Evolutionary conservation across 2,329 filamentous ascomycete genomes (phyloP).

Genomic region (Trichoderma simmonsii): DNA sequence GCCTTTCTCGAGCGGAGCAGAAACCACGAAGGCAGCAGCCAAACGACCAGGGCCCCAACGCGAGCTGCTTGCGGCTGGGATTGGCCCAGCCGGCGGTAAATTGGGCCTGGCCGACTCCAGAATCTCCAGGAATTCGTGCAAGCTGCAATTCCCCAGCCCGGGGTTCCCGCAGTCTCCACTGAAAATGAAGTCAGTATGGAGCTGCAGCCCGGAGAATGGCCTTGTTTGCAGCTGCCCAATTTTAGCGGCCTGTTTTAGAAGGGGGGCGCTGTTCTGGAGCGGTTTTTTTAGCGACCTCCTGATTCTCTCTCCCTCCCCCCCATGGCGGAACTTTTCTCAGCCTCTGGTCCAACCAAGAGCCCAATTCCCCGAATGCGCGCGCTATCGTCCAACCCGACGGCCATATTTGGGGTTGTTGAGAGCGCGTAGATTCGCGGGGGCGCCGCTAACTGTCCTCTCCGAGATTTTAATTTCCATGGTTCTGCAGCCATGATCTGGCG

Average conservation of each 20-base stretch:
- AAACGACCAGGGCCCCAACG: constrained; percentile 2
- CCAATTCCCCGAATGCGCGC: background rate
- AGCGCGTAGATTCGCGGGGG: constrained; percentile 7
- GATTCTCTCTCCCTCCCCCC: background rate
- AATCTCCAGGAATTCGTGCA: constrained; percentile 17
- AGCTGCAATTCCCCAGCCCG: constrained; percentile 17
- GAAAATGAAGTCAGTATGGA: constrained; percentile 18
- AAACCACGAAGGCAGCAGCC: constrained; percentile 17
- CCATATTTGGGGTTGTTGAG: background rate
- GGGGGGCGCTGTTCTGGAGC: background rate
- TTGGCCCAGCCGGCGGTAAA: background rate
- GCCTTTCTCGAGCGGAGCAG: constrained; percentile 12
- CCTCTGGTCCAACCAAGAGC: constrained; percentile 9
- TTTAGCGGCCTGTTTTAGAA: constrained; percentile 1
- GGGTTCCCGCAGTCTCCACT: constrained; percentile 20
- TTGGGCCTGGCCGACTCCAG: constrained; percentile 7
- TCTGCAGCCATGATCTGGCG: constrained; percentile 3
- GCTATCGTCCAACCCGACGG: background rate
- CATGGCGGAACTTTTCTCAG: constrained; percentile 5
- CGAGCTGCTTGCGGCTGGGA: constrained; percentile 14
- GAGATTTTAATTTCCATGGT: constrained; percentile 12
- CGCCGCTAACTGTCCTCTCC: constrained; percentile 3
- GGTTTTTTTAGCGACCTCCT: constrained; percentile 7
- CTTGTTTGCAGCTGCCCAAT: constrained; percentile 3
- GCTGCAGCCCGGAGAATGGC: background rate